These are phyloP conservation scores for Phaeoacremonium minimum DNA, from an alignment of 2,329 filamentous ascomycete genomes.

Conservation along the genomic window DNA sequence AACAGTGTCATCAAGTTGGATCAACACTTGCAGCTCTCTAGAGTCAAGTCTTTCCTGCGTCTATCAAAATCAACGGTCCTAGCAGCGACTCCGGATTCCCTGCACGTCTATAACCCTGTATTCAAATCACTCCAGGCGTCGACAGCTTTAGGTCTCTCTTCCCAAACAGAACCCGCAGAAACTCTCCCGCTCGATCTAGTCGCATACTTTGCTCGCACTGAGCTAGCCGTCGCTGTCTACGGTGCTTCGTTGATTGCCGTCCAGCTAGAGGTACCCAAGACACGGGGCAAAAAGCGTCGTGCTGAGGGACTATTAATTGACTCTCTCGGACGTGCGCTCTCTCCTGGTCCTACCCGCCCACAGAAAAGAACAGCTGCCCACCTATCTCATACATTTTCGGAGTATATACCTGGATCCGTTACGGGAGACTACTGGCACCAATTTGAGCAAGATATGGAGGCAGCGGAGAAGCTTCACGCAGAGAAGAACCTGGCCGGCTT, in stretches of 20 bases:
- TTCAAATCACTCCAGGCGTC: conserved; percentile 59
- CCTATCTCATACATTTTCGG: conserved; percentile 25
- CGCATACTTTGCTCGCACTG: conserved; percentile 61
- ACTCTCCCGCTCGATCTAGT: conserved; percentile 38
- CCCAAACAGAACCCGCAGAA: conserved; percentile 16
- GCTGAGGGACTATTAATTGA: conserved; percentile 65
- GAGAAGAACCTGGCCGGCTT: conserved; percentile 41
- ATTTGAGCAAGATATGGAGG: conserved; percentile 36
- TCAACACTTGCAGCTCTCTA: conserved; percentile 46
- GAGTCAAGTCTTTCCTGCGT: conserved; percentile 58
- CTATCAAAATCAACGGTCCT: conserved; percentile 65
- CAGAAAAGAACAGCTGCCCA: conserved; percentile 4
- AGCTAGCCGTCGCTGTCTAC: conserved; percentile 61
- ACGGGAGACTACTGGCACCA: conserved; percentile 43
- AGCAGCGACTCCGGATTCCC: conserved; percentile 49
- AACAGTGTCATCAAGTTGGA: conserved; percentile 57
- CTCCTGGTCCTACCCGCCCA: conserved; percentile 21
- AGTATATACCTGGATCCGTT: conserved; percentile 43
- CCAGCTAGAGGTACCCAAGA: conserved; percentile 60
- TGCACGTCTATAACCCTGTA: conserved; percentile 65
- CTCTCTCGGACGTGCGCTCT: conserved; percentile 64
- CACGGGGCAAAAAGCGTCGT: conserved; percentile 49
- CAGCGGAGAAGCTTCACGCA: conserved; percentile 43
- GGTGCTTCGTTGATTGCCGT: conserved; percentile 62
- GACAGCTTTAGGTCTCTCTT: conserved; percentile 35